Base-by-base conservation (phyloP, 2,329 filamentous ascomycete genomes). In the Beauveria bassiana region DNA sequence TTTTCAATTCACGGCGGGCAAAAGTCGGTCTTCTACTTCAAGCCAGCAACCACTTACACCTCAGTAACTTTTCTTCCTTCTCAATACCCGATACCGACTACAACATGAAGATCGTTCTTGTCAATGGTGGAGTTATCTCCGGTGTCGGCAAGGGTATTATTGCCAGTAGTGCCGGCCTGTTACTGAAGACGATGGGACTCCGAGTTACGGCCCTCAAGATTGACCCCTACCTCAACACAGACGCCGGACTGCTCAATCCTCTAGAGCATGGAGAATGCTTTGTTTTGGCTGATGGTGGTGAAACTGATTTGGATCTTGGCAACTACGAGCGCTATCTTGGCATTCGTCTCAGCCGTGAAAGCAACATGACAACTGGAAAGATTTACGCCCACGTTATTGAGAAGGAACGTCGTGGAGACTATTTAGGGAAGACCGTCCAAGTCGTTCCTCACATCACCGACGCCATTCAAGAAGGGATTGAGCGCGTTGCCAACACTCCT, bases 311-410 rank as follows among this genome's bases (percentile, higher is more conserved):
- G 14, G 82, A 85, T 68, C 75, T 85, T 50, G 82, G 82, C 22
- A 83, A 84, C 70, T 85, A 59, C 38, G 31, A 45, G 20, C 26
- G 56, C 16, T 54, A 58, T 52, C 86, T 96, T 60, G 87, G 88
- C 70, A 87, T 93, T 66, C 90, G 87, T 61, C 81, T 98, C 64
- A 91, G 86, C 9, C 82, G 87, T 64, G 92, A 96, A 68, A 91
- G 93, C 79, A 98, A 98, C 76, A 96, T 99, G 75, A 99, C 95
- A 3, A 96, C 93, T 6, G 95, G 95, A 71, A 97, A 98, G 79
- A 91, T 98, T 68, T 98, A 97, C 77, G 83, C 91, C 70, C 86
- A 89, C 69, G 93, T 97, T 59, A 92, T 96, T 69, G 82, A 92
- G 70, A 86, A 85, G 63, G 83, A 85, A 70, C 77, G 83, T 28